These are phyloP conservation scores for Paratinospora sagittata DNA, from an alignment of 164 flowering plant species.

Conservation along the genomic window DNA sequence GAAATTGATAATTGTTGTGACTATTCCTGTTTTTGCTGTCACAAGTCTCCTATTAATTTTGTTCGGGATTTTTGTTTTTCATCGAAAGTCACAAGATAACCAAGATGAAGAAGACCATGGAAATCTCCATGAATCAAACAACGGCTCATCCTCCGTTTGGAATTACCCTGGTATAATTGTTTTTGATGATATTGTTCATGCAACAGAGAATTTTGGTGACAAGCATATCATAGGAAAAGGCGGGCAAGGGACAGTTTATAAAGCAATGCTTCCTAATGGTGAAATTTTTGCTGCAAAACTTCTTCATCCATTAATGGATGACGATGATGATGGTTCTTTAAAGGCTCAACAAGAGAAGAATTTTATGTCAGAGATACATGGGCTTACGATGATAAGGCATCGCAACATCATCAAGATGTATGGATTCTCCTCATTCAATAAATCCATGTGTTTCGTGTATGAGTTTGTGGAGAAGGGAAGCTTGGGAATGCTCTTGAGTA, in stretches of 20 bases:
- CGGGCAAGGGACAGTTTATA: slow-evolving; percentile 28
- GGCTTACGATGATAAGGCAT: slow-evolving; percentile 25
- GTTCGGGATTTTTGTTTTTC: slow-evolving; percentile 8
- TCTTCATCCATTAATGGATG: slow-evolving; percentile 6
- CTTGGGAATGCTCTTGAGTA: slow-evolving; percentile 14
- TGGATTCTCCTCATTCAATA: slow-evolving; percentile 22
- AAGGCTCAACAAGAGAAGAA: neutral
- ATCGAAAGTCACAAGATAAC: neutral
- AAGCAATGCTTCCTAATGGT: slow-evolving; percentile 17
- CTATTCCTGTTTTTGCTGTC: slow-evolving; percentile 1
- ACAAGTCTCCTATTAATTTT: slow-evolving; percentile 7
- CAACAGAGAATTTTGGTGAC: slow-evolving; percentile 22
- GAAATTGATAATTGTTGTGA: slow-evolving; percentile 10
- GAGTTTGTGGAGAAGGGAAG: slow-evolving; percentile 32
- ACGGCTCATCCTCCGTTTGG: slow-evolving; percentile 16
- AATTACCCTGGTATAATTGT: slow-evolving; percentile 12
- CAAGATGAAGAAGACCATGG: slow-evolving; percentile 5
- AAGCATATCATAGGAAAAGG: slow-evolving; percentile 24
- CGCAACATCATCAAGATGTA: slow-evolving; percentile 32
- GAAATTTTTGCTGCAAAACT: slow-evolving; percentile 20
- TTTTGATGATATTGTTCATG: slow-evolving; percentile 17
- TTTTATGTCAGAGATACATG: slow-evolving; percentile 20
- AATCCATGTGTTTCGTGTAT: slow-evolving; percentile 25
- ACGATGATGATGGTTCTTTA: neutral
- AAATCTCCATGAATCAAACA: neutral